phyloP scores from a whole-genome alignment of 352 stramenopile species.

The Pythium biforme region DNA sequence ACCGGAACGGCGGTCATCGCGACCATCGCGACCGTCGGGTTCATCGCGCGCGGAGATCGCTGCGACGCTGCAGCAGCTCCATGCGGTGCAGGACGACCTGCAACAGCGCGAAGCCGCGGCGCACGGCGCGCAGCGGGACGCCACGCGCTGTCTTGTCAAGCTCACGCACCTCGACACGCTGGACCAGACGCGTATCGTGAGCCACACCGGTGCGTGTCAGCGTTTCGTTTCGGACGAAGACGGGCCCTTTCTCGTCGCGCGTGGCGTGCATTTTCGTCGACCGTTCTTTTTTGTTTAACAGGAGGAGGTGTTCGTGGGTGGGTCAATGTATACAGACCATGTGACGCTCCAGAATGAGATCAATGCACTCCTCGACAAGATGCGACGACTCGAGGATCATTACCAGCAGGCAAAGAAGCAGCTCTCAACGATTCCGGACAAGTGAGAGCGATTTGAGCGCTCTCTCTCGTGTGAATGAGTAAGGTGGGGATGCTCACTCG shows the following conservation, averaged over 20 bases:
- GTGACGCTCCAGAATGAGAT: constrained; percentile 38
- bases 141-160: constrained; percentile 48
- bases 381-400: constrained; percentile 33
- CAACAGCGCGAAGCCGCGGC: constrained; percentile 23
- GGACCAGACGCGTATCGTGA: constrained; percentile 32
- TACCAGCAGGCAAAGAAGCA: constrained; percentile 52
- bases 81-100: constrained; percentile 8
- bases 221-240: not conserved
- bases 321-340: constrained; percentile 24
- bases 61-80: constrained; percentile 35
- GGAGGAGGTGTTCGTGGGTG: not conserved
- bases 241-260: not conserved
- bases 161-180: constrained; percentile 50
- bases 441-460: constrained; percentile 33
- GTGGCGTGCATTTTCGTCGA: not conserved
- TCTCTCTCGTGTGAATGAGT: not conserved
- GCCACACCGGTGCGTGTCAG: constrained; percentile 35
- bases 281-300: constrained; percentile 6
- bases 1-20: not conserved
- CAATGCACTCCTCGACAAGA: constrained; percentile 32
- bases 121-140: constrained; percentile 32
- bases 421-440: constrained; percentile 45
- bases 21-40: too few species aligned
- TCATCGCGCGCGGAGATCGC: constrained; percentile 32
- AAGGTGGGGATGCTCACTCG: not conserved